These are phyloP conservation scores for Symmetrospora coprosmae DNA, from an alignment of 768 basidiomycete species.

Conservation along the genomic window DNA sequence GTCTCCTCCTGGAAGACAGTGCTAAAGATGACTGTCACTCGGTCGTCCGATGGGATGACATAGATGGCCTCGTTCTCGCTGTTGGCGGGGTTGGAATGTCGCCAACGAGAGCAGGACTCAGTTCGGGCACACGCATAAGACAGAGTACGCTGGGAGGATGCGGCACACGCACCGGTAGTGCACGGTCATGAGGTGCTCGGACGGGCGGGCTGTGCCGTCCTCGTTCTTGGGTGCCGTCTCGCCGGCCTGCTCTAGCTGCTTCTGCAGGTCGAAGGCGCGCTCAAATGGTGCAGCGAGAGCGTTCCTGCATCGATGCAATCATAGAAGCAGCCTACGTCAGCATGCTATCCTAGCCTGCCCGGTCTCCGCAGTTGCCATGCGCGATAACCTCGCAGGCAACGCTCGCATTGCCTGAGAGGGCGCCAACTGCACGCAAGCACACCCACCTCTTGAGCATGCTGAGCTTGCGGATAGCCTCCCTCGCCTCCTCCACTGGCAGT, in stretches of 20 bases:
- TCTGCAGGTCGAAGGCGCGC: conserved; percentile 66
- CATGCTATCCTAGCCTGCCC: too few species aligned
- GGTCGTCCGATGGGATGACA: conserved; percentile 78
- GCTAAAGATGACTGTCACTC: conserved; percentile 94
- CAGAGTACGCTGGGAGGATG: neutral
- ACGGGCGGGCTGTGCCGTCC: conserved; percentile 46
- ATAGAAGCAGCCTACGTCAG: too few species aligned
- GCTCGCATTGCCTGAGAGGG: too few species aligned
- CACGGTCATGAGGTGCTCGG: conserved; percentile 76
- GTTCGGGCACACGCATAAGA: neutral
- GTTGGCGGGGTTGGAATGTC: neutral
- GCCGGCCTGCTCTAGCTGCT: conserved; percentile 50
- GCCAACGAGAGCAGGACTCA: neutral
- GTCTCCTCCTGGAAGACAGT: conserved; percentile 96
- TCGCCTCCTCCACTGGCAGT: conserved; percentile 1
- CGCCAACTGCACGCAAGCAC: too few species aligned
- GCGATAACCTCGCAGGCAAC: too few species aligned
- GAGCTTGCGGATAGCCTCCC: conserved; percentile 5
- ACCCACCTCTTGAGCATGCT: conserved; percentile 18
- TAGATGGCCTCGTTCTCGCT: conserved; percentile 77
- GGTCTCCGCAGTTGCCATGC: too few species aligned
- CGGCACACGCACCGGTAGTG: conserved; percentile 64
- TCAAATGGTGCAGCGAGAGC: conserved; percentile 92
- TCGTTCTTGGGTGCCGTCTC: conserved; percentile 34
- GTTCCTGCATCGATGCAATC: conserved; percentile 81